phyloP scores from a whole-genome alignment of 371 early-diverging fungal species.

The Coemansia sp. region DNA sequence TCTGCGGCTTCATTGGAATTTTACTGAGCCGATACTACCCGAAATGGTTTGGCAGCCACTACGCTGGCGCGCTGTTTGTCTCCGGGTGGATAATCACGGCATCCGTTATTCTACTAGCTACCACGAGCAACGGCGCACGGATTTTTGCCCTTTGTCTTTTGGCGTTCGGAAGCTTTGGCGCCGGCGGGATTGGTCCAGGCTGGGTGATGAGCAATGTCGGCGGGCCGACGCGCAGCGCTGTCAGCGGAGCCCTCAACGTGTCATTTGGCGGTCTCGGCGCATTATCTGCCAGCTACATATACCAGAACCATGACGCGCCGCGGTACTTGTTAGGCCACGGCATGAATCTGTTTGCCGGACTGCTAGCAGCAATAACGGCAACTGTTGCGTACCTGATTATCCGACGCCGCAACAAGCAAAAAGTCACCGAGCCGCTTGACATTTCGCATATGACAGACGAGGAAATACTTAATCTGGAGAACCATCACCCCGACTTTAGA shows the following conservation, averaged over 20 bases:
- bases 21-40: conserved; percentile 2
- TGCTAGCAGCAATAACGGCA: conserved; percentile 18
- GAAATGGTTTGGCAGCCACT: conserved; percentile 31
- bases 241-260: conserved; percentile 39
- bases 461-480: conserved; percentile 35
- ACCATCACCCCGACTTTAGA: conserved; percentile 47
- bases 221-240: conserved; percentile 42
- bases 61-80: conserved; percentile 33
- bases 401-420: conserved; percentile 28
- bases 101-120: conserved; percentile 37
- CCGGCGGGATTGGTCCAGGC: conserved; percentile 36
- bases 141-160: conserved; percentile 45
- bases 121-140: conserved; percentile 40
- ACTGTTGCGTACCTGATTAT: conserved; percentile 29
- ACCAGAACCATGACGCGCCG: conserved; percentile 62
- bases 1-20: too few relatives aligned
- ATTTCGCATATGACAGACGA: conserved; percentile 16
- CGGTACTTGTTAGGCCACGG: conserved; percentile 52
- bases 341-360: conserved; percentile 38
- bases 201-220: conserved; percentile 50
- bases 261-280: conserved; percentile 67
- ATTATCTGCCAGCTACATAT: conserved; percentile 63
- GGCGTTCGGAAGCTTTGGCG: conserved; percentile 41
- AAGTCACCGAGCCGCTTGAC: conserved; percentile 24
- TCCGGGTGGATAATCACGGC: conserved; percentile 21